Base-by-base conservation (phyloP, 257 asterid genomes). In the Perilla frutescens region DNA sequence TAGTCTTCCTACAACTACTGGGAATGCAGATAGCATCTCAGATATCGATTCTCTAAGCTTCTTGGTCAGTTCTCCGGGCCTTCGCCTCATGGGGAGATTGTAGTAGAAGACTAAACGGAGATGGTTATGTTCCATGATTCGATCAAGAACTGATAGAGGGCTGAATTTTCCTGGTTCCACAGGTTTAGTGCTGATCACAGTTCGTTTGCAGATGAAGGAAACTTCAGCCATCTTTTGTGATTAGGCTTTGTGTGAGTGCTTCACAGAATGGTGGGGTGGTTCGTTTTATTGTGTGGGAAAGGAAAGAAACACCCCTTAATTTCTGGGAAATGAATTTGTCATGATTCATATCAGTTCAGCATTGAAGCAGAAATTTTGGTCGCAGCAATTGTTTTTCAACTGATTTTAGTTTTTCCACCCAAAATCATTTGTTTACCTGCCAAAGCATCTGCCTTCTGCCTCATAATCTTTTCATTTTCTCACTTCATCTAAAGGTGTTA, bases 61-160 rank as follows among this genome's bases (percentile, higher is more conserved):
- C 70, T 61, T 66, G 26, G 70, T 81, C 4, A 68, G 50, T n/a
- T 82, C 88, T 29, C 89, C 87, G 0, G 77, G 59, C 34, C 53
- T 67, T 68, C 72, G 62, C 39, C 76, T 70, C 1, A 68, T 57
- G 3, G 77, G 75, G 26, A 75, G 45, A 36, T 32, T 64, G 86
- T 85, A 89, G 67, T 84, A 87, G 65, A 85, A 68, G 49, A 82
- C 89, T 13, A 82, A 0, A 7, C 80, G 84, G 14, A 87, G 73
- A 71, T 84, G 32, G 62, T 71, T 79, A 32, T 36, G 79, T 68
- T 87, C 89, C 92, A 87, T 87, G 36, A 76, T 15, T 0, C 79
- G 87, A 45, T 87, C 96, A 10, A 89, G 88, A 67, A 75, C 84
- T 8, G 96, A 87, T 34, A 85, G 74, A 56, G 83, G 66, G 76